Evolutionary conservation across 257 asterid genomes (phyloP), one percentile per base, ranked within the genome.

Genomic region (Petunia secreta): DNA sequence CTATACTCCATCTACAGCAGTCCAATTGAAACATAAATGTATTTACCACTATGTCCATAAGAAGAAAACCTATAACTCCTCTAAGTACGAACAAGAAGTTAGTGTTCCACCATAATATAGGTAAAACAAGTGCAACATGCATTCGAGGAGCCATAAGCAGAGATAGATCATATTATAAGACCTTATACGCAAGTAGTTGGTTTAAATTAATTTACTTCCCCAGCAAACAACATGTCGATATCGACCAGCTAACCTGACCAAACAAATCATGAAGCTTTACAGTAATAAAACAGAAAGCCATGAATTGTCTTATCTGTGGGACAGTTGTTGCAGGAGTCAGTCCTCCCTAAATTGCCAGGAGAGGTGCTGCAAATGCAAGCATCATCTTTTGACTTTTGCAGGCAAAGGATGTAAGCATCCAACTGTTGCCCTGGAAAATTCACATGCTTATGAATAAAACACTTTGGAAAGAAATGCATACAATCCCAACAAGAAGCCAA

Each of bases 331-430:
- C 5, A 54, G 66, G 38, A 44, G 65, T 54, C 83, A 44, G 65
- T 54, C 83, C 77, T 79, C 78, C 78, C 58, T 57, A 48, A 66
- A 64, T 39, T 40, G 71, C 77, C 57, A 80, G 52, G 75, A 55
- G 75, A 59, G 66, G 66, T 55, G 75, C 74, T 13, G 75, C 84
- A 69, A 80, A 78, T 77, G 80, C 69, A 44, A 69, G 77, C 71
- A 77, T 73, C 85, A 66, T 75, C 84, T 63, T 84, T 81, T 68
- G 77, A 77, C 77, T 68, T 84, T 71, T 68, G 66, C 78, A 84
- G 80, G 84, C 84, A 84, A 76, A 80, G 71, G 79, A 53, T 68
- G 80, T 74, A 68, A 75, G 79, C 87, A 50, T 81, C 84, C 78
- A 46, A 71, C 75, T 71, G 80, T 63, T 40, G 80, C 85, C 84